phyloP scores from a whole-genome alignment of 768 basidiomycete species.

The Russula foetens region DNA sequence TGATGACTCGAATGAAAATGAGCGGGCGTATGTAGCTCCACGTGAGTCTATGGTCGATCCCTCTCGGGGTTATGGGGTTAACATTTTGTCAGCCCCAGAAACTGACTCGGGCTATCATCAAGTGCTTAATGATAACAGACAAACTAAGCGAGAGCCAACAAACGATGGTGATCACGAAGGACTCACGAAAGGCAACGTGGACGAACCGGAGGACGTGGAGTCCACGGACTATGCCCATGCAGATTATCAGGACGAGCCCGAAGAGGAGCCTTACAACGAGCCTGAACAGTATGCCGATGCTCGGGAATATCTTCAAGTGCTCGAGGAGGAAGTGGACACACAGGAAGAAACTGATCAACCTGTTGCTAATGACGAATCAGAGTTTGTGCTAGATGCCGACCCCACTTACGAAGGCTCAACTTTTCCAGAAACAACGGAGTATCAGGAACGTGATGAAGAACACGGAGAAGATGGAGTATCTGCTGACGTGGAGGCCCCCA shows the following conservation, averaged over 20 bases:
- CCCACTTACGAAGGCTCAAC: background rate
- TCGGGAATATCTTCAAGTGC: background rate
- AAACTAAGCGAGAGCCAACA: background rate
- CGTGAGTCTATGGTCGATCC: background rate
- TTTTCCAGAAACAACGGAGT: background rate
- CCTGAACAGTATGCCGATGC: conserved; percentile 10
- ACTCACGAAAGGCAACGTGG: background rate
- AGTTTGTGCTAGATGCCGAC: conserved; percentile 5
- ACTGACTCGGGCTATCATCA: background rate
- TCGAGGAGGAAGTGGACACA: background rate
- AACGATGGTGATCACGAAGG: background rate
- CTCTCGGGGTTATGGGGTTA: background rate
- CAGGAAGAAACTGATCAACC: conserved; percentile 10
- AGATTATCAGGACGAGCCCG: conserved; percentile 7
- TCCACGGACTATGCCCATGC: background rate
- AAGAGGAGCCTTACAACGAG: conserved; percentile 1
- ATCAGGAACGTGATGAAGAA: background rate
- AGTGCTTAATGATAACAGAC: background rate
- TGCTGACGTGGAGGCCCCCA: background rate
- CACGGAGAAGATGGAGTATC: conserved; percentile 1
- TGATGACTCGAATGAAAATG: background rate
- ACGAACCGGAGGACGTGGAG: background rate
- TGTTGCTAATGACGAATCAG: conserved; percentile 9
- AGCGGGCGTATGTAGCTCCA: background rate
- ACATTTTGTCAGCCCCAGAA: background rate